Evolutionary conservation across 352 stramenopile species (phyloP).

Genomic region (Globisporangium alternatum): DNA sequence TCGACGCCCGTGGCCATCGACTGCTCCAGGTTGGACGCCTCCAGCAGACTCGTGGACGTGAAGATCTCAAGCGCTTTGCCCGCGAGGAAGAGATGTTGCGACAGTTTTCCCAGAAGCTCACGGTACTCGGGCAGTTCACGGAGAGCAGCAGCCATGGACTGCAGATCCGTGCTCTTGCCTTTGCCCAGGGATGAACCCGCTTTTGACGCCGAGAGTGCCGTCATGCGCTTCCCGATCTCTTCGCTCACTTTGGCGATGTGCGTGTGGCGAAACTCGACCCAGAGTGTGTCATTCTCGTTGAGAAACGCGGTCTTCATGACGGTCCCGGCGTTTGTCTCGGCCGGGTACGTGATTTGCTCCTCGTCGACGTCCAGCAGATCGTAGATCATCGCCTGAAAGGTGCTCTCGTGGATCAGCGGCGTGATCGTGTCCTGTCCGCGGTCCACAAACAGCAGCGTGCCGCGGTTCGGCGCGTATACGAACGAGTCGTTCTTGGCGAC

Average conservation of each 20-base stretch:
- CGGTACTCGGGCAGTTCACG: slow-evolving; percentile 93
- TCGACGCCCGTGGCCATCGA: slow-evolving; percentile 93
- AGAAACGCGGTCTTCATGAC: slow-evolving; percentile 91
- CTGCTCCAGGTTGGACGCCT: slow-evolving; percentile 94
- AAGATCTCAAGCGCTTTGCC: slow-evolving; percentile 94
- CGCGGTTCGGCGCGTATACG: slow-evolving; percentile 87
- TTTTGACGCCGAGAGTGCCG: slow-evolving; percentile 70
- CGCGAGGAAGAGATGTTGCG: slow-evolving; percentile 93
- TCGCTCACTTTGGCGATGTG: slow-evolving; percentile 92
- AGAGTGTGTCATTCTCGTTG: slow-evolving; percentile 97
- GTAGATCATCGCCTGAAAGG: slow-evolving; percentile 97
- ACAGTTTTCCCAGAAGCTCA: slow-evolving; percentile 94
- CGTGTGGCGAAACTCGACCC: slow-evolving; percentile 94
- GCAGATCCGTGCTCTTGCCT: slow-evolving; percentile 84
- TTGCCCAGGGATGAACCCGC: slow-evolving; percentile 76
- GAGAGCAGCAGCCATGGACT: slow-evolving; percentile 89
- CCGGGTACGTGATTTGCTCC: slow-evolving; percentile 91
- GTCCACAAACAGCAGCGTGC: slow-evolving; percentile 95
- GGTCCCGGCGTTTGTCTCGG: slow-evolving; percentile 77
- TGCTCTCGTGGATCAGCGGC: slow-evolving; percentile 97
- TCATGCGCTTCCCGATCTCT: slow-evolving; percentile 78
- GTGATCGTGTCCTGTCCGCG: slow-evolving; percentile 92
- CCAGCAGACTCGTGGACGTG: slow-evolving; percentile 82
- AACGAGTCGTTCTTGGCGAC: slow-evolving; percentile 89
- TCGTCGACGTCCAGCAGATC: slow-evolving; percentile 94